phyloP scores from a whole-genome alignment of 2,329 filamentous ascomycete genomes.

The Colletotrichum sp. region DNA sequence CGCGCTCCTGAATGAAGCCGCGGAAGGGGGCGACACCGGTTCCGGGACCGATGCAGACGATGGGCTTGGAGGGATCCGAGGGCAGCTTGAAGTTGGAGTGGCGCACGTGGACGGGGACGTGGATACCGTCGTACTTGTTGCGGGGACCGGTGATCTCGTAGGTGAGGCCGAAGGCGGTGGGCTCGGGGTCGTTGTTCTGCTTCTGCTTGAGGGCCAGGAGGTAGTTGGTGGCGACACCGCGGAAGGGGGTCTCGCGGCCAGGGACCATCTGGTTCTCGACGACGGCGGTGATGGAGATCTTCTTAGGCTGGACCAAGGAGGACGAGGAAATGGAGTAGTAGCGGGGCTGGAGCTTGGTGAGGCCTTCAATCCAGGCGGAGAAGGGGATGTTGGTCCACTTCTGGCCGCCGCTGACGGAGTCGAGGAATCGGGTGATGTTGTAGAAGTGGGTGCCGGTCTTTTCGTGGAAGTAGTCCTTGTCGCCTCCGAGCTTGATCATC shows the following conservation, averaged over 20 bases:
- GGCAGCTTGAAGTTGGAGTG: constrained; percentile 99
- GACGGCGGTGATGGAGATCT: constrained; percentile 93
- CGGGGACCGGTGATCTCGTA: constrained; percentile 89
- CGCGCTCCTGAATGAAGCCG: constrained; percentile 92
- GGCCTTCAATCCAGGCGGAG: constrained; percentile 89
- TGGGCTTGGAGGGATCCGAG: constrained; percentile 89
- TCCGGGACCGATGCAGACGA: constrained; percentile 96
- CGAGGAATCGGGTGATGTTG: constrained; percentile 88
- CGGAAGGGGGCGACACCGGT: constrained; percentile 97
- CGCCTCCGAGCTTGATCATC: constrained; percentile 84
- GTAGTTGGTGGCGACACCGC: constrained; percentile 97
- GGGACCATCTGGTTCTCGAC: constrained; percentile 85
- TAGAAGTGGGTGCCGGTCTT: constrained; percentile 82
- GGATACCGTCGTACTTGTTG: constrained; percentile 96
- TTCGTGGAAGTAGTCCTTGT: constrained; percentile 94
- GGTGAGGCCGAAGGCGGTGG: constrained; percentile 81
- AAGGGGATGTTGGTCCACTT: constrained; percentile 89
- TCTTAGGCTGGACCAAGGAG: constrained; percentile 90
- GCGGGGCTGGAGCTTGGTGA: constrained; percentile 94
- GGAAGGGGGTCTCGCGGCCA: constrained; percentile 78
- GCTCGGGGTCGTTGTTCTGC: constrained; percentile 86
- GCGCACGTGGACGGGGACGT: constrained; percentile 92
- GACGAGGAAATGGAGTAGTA: constrained; percentile 99
- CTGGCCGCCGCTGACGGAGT: constrained; percentile 73
- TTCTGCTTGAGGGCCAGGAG: constrained; percentile 94